These are phyloP conservation scores for Amauroascus niger DNA, from an alignment of 2,329 filamentous ascomycete genomes.

Conservation along the genomic window DNA sequence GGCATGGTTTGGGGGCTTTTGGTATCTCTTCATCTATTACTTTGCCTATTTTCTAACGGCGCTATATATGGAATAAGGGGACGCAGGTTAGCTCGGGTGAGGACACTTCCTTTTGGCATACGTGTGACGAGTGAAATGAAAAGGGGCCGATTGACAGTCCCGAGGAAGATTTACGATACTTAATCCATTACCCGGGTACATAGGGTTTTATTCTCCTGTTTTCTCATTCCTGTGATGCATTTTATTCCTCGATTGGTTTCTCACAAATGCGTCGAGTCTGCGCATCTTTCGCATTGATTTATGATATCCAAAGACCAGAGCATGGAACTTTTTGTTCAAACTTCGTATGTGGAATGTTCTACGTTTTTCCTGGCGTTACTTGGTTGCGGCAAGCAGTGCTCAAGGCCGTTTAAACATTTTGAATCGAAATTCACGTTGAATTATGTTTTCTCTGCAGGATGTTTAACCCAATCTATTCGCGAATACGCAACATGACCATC, in stretches of 20 bases:
- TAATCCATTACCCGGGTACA: constrained; percentile 6
- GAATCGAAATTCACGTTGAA: not conserved
- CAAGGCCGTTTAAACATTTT: not conserved
- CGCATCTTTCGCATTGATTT: not conserved
- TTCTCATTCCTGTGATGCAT: not conserved
- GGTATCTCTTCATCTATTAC: not conserved
- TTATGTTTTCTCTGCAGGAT: too few relatives aligned
- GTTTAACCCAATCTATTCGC: not conserved
- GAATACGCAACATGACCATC: not conserved
- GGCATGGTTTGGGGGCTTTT: constrained; percentile 1
- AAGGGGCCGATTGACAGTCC: not conserved
- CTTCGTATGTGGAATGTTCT: not conserved
- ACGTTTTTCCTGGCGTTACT: not conserved
- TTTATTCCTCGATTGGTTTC: not conserved
- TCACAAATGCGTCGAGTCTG: not conserved
- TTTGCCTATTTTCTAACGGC: not conserved
- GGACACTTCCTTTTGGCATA: not conserved
- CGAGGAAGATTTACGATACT: not conserved
- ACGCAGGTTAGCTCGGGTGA: not conserved
- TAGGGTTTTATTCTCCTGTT: not conserved
- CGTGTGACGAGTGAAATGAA: constrained; percentile 3
- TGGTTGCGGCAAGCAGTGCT: not conserved
- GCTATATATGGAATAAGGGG: not conserved
- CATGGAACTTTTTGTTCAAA: not conserved
- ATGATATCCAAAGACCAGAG: constrained; percentile 12